Percentiles rank a stretch among this genome's conserved stretches.
These are phyloP conservation scores for Yarrowia deformans DNA, from an alignment of 805 yeast genomes.

Conservation along the genomic window DNA sequence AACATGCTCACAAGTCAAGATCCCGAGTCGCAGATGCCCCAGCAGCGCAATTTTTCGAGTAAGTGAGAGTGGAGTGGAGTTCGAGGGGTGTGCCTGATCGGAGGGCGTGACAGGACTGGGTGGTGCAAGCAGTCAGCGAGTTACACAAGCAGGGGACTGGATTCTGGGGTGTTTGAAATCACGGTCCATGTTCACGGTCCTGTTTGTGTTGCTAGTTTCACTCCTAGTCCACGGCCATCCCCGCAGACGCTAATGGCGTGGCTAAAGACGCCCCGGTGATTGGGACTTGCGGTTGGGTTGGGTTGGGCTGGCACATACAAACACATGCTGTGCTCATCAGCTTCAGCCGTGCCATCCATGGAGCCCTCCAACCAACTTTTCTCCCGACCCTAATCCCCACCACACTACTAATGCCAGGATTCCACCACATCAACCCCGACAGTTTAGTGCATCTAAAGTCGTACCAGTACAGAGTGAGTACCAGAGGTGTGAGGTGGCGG, in stretches of 20 bases:
- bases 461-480: constrained; percentile 47
- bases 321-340: constrained; percentile 13
- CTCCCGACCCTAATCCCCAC: constrained; percentile 6
- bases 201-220: background rate
- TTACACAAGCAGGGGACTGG: too few relatives aligned
- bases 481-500: too few relatives aligned
- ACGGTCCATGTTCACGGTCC: too few relatives aligned
- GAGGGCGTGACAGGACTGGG: too few relatives aligned
- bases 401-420: constrained; percentile 36
- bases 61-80: background rate
- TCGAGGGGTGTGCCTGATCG: too few relatives aligned
- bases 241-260: constrained; percentile 5
- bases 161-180: too few relatives aligned
- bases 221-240: background rate
- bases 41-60: constrained; percentile 38
- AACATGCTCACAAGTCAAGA: constrained; percentile 35
- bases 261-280: constrained; percentile 6
- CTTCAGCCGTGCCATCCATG: constrained; percentile 26
- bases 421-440: constrained; percentile 41
- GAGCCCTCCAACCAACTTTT: background rate
- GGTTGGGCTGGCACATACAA: background rate
- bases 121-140: too few relatives aligned
- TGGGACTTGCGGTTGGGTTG: constrained; percentile 14
- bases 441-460: constrained; percentile 45
- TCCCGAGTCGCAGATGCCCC: constrained; percentile 40